Evolutionary conservation across 108 stramenopile genomes (phyloP).

Genomic region (Cyclostephanos tholiformis): DNA sequence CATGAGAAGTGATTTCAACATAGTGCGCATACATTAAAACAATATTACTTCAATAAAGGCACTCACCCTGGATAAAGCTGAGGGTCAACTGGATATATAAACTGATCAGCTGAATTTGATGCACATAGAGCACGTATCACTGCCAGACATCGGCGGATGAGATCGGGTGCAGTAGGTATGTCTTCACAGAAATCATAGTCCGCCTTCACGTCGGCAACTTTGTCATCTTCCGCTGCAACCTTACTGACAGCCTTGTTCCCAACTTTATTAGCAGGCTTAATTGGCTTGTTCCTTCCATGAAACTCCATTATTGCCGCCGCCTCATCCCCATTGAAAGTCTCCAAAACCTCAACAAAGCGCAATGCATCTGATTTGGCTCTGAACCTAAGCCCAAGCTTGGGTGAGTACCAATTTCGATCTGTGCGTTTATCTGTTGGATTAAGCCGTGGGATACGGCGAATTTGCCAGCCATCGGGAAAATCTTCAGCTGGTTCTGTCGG

Average conservation of each 20-base stretch:
- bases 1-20: neutral
- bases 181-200: slow-evolving; percentile 80
- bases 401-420: slow-evolving; percentile 30
- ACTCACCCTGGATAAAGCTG: slow-evolving; percentile 72
- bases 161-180: slow-evolving; percentile 74
- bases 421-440: slow-evolving; percentile 24
- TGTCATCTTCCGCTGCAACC: slow-evolving; percentile 25
- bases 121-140: slow-evolving; percentile 72
- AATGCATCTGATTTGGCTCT: slow-evolving; percentile 23
- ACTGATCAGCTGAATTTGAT: slow-evolving; percentile 70
- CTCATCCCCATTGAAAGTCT: slow-evolving; percentile 18
- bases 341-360: slow-evolving; percentile 17
- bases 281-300: slow-evolving; percentile 28
- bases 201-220: slow-evolving; percentile 46
- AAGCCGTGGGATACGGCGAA: slow-evolving; percentile 20
- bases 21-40: neutral
- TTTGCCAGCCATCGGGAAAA: slow-evolving; percentile 32
- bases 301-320: slow-evolving; percentile 32
- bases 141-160: slow-evolving; percentile 84
- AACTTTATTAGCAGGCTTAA: neutral
- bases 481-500: slow-evolving; percentile 23
- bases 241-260: slow-evolving; percentile 8
- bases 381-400: slow-evolving; percentile 21
- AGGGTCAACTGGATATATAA: slow-evolving; percentile 84
- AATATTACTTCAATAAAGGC: neutral